Base-by-base conservation (phyloP, 2,329 filamentous ascomycete species). In the Ophiostoma quercus region DNA sequence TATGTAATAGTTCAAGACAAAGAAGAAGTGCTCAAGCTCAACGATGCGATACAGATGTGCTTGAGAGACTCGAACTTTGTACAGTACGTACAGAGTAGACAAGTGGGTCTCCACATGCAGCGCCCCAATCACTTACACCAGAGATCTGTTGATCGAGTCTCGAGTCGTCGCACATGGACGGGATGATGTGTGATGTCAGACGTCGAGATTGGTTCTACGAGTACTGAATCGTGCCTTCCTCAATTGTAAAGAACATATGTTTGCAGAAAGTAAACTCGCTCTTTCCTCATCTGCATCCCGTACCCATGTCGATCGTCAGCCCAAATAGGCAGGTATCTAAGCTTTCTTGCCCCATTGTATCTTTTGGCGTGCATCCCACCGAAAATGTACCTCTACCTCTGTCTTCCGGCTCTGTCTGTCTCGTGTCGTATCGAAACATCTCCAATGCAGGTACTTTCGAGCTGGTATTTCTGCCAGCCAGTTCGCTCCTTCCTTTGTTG, bases 241-340 rank as follows among this genome's bases (percentile, higher is more conserved):
- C 12, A 25, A 19, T 25, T 11, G 9, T 8, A 54, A 7, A 9
- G n/a, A n/a, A n/a, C n/a, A n/a, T n/a, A n/a, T n/a, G n/a, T n/a
- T n/a, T n/a, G n/a, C 41, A 22, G n/a, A 3, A 1, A n/a, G 43
- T n/a, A 9, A 47, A 14, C 19, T 47, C 43, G 43, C 43, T 1
- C 54, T 60, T 60, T 60, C 54, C 25, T 29, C 34, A 34, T 62
- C 29, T 34, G 16, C 16, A 19, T 37, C 29, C 4, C 60, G 32
- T 63, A 63, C 60, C 60, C 62, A 39, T 41, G 62, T 65, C 19
- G 62, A 65, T 65, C 34, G 34, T n/a, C 62, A 7, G 3, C 62
- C 62, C 62, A 65, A 65, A 65, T 2, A 65, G 62, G 62, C 62
- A 65, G 62, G 62, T 65, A 34, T 22, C 19, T 57, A 57, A 12